A percentile compares a stretch with the other conserved stretches of the same genome.
Evolutionary conservation across 345 rosid species (phyloP).

Genomic region (Ceriops zippeliana): DNA sequence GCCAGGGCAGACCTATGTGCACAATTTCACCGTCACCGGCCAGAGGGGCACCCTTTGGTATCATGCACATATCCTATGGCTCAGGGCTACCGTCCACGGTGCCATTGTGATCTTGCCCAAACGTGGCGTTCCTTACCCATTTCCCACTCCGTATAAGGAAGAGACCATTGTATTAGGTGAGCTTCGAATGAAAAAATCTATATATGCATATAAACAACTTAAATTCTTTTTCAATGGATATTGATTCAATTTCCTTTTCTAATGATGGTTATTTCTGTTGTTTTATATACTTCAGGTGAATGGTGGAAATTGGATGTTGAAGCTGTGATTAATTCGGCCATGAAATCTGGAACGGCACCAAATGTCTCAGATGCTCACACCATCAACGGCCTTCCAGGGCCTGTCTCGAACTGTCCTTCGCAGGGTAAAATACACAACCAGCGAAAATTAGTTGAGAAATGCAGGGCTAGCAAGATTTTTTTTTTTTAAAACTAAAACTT

Average conservation of each 20-base stretch:
- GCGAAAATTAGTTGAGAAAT: too few species aligned
- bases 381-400: slow-evolving; percentile 78
- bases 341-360: slow-evolving; percentile 78
- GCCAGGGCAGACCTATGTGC: slow-evolving; percentile 61
- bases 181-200: background rate
- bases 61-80: slow-evolving; percentile 97
- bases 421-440: slow-evolving; percentile 36
- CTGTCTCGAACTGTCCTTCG: slow-evolving; percentile 50
- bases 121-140: slow-evolving; percentile 82
- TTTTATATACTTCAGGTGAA: slow-evolving; percentile 40
- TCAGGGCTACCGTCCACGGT: slow-evolving; percentile 80
- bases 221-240: too few species aligned
- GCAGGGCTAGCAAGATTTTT: too few species aligned
- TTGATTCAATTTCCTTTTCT: background rate
- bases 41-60: slow-evolving; percentile 87
- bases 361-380: slow-evolving; percentile 92
- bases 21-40: slow-evolving; percentile 83
- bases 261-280: too few species aligned
- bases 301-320: slow-evolving; percentile 99
- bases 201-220: too few species aligned
- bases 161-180: slow-evolving; percentile 56
- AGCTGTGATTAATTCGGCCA: slow-evolving; percentile 70
- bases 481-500: too few species aligned
- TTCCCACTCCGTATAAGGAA: slow-evolving; percentile 77
- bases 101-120: slow-evolving; percentile 79